phyloP scores from a whole-genome alignment of 208 protist species.

The Acanthamoeba polyphaga region DNA sequence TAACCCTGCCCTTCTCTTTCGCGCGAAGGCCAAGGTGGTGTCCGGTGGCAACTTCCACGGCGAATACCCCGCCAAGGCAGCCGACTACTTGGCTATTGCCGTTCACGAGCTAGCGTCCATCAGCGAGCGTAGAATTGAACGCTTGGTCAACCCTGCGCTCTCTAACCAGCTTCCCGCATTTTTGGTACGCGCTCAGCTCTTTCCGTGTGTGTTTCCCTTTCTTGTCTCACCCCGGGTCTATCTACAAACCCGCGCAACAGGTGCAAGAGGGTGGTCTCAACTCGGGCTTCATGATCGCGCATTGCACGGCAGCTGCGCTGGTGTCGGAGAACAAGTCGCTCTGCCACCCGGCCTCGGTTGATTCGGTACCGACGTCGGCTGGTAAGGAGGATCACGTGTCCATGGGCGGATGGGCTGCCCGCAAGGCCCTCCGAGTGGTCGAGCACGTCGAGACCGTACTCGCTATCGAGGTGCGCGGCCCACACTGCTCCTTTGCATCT shows the following conservation, averaged over 20 bases:
- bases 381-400: constrained; percentile 90
- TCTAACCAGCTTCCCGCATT: constrained; percentile 91
- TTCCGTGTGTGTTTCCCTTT: too few relatives aligned
- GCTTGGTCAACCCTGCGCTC: constrained; percentile 90
- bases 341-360: constrained; percentile 92
- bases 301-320: constrained; percentile 93
- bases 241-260: background rate
- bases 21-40: constrained; percentile 82
- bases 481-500: constrained; percentile 60
- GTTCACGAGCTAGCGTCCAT: constrained; percentile 90
- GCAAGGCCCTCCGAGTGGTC: constrained; percentile 85
- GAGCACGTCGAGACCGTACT: constrained; percentile 92
- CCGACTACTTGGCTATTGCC: constrained; percentile 86
- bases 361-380: constrained; percentile 92
- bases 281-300: constrained; percentile 95
- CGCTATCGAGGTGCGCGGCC: constrained; percentile 87
- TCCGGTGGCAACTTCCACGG: constrained; percentile 95
- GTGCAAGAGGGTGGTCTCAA: constrained; percentile 92
- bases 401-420: constrained; percentile 89
- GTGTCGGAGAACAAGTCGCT: constrained; percentile 93
- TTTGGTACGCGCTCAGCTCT: too few relatives aligned
- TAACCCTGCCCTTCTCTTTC: background rate
- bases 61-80: constrained; percentile 92
- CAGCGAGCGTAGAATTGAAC: constrained; percentile 92
- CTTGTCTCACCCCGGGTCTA: too few relatives aligned